A percentile compares a stretch with the other conserved stretches of the same genome.
Conservation (phyloP, 2,329 filamentous ascomycete genomes). For the Scopulariopsis brevicaulis region DNA sequence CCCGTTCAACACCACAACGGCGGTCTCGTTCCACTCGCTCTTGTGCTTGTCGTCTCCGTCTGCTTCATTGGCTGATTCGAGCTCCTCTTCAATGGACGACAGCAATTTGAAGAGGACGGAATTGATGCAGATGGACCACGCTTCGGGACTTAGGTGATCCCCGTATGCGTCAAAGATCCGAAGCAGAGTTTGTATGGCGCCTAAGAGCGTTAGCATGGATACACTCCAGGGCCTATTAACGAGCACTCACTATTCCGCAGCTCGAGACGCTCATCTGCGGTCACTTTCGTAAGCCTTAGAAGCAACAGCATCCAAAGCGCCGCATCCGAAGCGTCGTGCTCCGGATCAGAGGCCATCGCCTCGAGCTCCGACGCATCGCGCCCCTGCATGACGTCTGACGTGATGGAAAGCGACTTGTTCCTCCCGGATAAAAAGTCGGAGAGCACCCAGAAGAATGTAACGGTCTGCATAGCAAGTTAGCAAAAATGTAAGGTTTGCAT, state of each 20-base stretch:
- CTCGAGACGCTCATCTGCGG: constrained; percentile 61
- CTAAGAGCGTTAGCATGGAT: constrained; percentile 16
- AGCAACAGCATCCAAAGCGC: constrained; percentile 72
- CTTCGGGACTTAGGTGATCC: constrained; percentile 62
- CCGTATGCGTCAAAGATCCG: constrained; percentile 89
- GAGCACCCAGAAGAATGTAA: constrained; percentile 92
- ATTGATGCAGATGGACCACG: constrained; percentile 76
- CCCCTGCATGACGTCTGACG: constrained; percentile 40
- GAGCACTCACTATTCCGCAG: constrained; percentile 57
- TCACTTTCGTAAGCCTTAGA: constrained; percentile 58
- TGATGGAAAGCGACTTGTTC: constrained; percentile 46
- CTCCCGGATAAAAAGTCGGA: constrained; percentile 71
- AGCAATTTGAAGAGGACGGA: constrained; percentile 72
- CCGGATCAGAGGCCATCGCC: constrained; percentile 45
- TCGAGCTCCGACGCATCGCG: constrained; percentile 39
- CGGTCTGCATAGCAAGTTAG: constrained; percentile 42
- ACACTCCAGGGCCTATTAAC: background rate
- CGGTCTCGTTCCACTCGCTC: constrained; percentile 61
- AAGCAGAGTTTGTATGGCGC: constrained; percentile 79
- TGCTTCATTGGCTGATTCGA: constrained; percentile 26
- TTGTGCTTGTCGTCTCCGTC: constrained; percentile 26
- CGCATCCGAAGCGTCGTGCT: constrained; percentile 51
- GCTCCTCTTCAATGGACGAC: constrained; percentile 51
- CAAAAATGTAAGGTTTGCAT: constrained; percentile 3
- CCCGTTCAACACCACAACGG: constrained; percentile 62